Evolutionary conservation across 768 basidiomycete genomes (phyloP).

Genomic region (Neoboletus subvelutipes): DNA sequence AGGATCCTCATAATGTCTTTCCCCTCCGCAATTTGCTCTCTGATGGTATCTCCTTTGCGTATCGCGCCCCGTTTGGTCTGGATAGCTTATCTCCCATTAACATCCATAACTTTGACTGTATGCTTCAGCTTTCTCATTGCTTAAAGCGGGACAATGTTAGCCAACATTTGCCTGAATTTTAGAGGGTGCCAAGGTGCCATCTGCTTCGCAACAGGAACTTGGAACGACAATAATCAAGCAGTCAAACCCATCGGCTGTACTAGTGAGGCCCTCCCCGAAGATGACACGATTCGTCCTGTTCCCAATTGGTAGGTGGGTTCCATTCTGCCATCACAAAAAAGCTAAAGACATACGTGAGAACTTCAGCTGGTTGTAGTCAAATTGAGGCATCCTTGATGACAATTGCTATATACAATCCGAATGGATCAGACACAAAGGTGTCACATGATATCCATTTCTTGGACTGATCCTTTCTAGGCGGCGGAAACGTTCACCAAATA

Average conservation of each 20-base stretch:
- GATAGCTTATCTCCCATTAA: background rate
- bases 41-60: background rate
- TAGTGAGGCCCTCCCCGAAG: background rate
- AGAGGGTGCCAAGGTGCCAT: background rate
- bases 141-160: background rate
- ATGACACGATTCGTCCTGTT: background rate
- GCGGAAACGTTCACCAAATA: background rate
- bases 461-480: background rate
- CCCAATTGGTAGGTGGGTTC: background rate
- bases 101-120: background rate
- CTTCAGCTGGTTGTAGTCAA: background rate
- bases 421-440: background rate
- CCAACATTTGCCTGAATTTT: background rate
- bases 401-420: background rate
- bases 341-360: background rate
- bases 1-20: background rate
- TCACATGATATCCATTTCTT: background rate
- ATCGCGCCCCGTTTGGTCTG: background rate
- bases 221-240: background rate
- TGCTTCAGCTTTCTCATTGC: background rate
- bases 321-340: background rate
- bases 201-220: background rate
- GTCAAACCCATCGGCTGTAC: background rate
- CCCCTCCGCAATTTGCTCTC: background rate
- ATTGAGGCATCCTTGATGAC: background rate